phyloP scores from a whole-genome alignment of 1,284 basidiomycete species.

The Crepidotus sp. region DNA sequence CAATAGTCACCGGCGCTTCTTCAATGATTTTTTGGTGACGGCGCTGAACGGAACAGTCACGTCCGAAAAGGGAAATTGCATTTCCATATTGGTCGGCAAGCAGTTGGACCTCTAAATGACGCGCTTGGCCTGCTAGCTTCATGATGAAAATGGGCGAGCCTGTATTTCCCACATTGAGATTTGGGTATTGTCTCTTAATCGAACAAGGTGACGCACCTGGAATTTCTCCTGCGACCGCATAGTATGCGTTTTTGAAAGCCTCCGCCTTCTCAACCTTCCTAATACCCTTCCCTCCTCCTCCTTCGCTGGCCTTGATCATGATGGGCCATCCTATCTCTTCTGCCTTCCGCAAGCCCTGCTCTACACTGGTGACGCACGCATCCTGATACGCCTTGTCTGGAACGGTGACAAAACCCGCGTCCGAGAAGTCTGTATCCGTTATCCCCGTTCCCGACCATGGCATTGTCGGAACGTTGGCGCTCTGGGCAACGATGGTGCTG shows the following conservation, averaged over 20 bases:
- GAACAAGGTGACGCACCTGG: slow-evolving; percentile 54
- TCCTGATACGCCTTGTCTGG: slow-evolving; percentile 84
- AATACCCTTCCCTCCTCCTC: slow-evolving; percentile 98
- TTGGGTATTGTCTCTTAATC: slow-evolving; percentile 2
- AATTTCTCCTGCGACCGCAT: slow-evolving; percentile 93
- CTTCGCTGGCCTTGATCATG: slow-evolving; percentile 99
- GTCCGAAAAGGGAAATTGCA: slow-evolving; percentile 97
- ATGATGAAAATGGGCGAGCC: slow-evolving; percentile 99
- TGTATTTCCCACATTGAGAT: slow-evolving; percentile 25
- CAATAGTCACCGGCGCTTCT: slow-evolving; percentile 98
- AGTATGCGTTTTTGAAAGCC: slow-evolving; percentile 88
- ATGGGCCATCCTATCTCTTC: slow-evolving; percentile 93
- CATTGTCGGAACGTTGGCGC: slow-evolving; percentile 97
- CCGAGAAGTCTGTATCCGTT: slow-evolving; percentile 78
- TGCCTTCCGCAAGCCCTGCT: slow-evolving; percentile 80
- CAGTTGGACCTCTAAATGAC: slow-evolving; percentile 97
- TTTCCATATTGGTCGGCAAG: slow-evolving; percentile 99
- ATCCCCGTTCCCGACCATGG: slow-evolving; percentile 98
- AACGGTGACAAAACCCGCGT: slow-evolving; percentile 89
- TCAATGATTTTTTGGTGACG: slow-evolving; percentile 99
- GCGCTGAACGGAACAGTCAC: slow-evolving; percentile 98
- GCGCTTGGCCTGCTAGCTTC: slow-evolving; percentile 97
- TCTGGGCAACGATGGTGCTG: slow-evolving; percentile 97
- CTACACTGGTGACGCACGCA: slow-evolving; percentile 87
- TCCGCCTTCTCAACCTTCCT: slow-evolving; percentile 82